phyloP scores from a whole-genome alignment of 495 filamentous ascomycete genomes.

The Tuber umbilicatum region DNA sequence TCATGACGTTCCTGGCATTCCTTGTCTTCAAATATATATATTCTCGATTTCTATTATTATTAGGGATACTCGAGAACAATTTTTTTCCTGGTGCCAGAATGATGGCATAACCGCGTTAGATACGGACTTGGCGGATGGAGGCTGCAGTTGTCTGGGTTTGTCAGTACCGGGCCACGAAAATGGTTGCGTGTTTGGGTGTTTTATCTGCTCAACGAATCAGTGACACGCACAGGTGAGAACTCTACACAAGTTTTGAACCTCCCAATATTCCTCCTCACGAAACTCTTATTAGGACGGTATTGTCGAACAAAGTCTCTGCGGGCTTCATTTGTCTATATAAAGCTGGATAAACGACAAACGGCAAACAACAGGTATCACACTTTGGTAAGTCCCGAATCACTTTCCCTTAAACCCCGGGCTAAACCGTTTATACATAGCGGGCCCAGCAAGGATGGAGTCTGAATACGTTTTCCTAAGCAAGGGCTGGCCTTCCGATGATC shows the following conservation, averaged over 20 bases:
- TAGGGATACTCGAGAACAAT: background rate
- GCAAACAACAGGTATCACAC: background rate
- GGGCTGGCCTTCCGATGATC: background rate
- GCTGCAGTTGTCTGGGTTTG: background rate
- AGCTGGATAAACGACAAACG: background rate
- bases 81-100: background rate
- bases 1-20: too few species aligned
- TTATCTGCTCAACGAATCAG: background rate
- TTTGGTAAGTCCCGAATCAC: background rate
- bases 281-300: background rate
- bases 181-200: background rate
- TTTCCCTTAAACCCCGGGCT: background rate
- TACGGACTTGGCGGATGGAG: background rate
- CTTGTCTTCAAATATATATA: too few species aligned
- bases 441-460: background rate
- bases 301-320: background rate
- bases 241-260: background rate
- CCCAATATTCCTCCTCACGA: background rate
- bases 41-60: background rate
- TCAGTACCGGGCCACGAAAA: background rate
- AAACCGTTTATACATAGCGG: background rate
- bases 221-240: background rate
- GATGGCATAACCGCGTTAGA: background rate
- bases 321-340: background rate
- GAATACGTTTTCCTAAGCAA: background rate